These are phyloP conservation scores for Mycosphaerella arachidis DNA, from an alignment of 2,329 filamentous ascomycete genomes.

Conservation along the genomic window DNA sequence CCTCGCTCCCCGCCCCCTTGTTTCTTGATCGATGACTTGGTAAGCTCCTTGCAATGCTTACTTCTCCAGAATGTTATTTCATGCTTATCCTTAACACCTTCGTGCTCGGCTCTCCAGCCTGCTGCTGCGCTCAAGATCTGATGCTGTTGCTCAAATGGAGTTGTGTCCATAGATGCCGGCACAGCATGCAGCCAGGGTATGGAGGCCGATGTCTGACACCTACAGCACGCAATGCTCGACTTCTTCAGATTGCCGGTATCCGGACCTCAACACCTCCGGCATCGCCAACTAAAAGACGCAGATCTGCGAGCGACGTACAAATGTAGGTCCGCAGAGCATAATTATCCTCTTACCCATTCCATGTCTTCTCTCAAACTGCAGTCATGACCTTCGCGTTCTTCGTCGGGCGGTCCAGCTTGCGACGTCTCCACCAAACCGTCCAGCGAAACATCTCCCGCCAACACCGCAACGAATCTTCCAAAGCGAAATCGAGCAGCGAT, in stretches of 20 bases:
- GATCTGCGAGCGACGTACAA: background rate
- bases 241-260: background rate
- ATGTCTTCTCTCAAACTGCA: constrained; percentile 8
- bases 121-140: background rate
- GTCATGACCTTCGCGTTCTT: constrained; percentile 27
- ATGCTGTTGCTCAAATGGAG: background rate
- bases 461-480: constrained; percentile 25
- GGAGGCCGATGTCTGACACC: background rate
- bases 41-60: too few relatives aligned
- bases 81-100: background rate
- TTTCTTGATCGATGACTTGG: background rate
- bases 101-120: background rate
- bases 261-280: background rate
- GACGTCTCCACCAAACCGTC: constrained; percentile 31
- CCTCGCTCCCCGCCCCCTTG: background rate
- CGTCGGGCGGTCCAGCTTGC: constrained; percentile 27
- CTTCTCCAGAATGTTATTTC: too few relatives aligned
- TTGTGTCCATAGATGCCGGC: background rate
- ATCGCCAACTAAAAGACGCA: background rate
- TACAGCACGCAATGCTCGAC: background rate
- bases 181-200: background rate
- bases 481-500: constrained; percentile 5
- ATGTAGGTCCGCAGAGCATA: background rate
- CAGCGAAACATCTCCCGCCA: constrained; percentile 30
- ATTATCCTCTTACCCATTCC: background rate